Evolutionary conservation across 2,329 filamentous ascomycete genomes (phyloP).

Genomic region (Cordyceps javanica): DNA sequence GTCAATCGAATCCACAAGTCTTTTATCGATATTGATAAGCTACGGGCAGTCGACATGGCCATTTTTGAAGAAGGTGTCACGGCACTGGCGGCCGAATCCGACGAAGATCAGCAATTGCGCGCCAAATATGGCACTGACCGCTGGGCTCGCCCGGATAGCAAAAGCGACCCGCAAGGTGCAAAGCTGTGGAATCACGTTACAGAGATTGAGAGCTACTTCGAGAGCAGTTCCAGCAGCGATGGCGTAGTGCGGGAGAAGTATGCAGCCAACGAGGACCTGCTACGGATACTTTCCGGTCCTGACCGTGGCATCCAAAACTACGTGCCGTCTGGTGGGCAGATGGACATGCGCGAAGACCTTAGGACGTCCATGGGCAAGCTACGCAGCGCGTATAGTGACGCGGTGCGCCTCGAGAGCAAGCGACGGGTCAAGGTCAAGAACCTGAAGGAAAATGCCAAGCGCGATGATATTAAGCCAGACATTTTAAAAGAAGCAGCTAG

Average conservation of each 20-base stretch:
- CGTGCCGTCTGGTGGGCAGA: slow-evolving; percentile 77
- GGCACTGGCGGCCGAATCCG: slow-evolving; percentile 69
- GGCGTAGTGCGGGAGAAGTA: slow-evolving; percentile 69
- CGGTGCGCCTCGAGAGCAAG: slow-evolving; percentile 74
- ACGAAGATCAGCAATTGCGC: slow-evolving; percentile 73
- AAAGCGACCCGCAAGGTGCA: slow-evolving; percentile 55
- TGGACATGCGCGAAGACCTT: slow-evolving; percentile 72
- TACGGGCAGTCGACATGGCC: slow-evolving; percentile 72
- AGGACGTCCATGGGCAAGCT: slow-evolving; percentile 73
- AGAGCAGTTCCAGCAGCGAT: slow-evolving; percentile 52
- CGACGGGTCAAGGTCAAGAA: slow-evolving; percentile 73
- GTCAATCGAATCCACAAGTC: slow-evolving; percentile 69
- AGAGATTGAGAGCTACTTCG: slow-evolving; percentile 85
- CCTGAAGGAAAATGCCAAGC: slow-evolving; percentile 70
- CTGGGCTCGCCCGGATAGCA: slow-evolving; percentile 68
- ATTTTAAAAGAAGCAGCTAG: slow-evolving; percentile 78
- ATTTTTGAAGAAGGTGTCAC: slow-evolving; percentile 80
- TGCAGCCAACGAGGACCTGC: slow-evolving; percentile 64
- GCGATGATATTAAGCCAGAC: slow-evolving; percentile 82
- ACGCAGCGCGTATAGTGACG: slow-evolving; percentile 76
- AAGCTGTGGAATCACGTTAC: slow-evolving; percentile 69
- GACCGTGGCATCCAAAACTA: slow-evolving; percentile 80
- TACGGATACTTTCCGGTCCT: slow-evolving; percentile 70
- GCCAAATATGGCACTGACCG: slow-evolving; percentile 79
- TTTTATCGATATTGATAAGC: slow-evolving; percentile 82